Evolutionary conservation across 164 flowering plant species (phyloP), one percentile per base, ranked within the genome.

Genomic region (Malania oleifera): DNA sequence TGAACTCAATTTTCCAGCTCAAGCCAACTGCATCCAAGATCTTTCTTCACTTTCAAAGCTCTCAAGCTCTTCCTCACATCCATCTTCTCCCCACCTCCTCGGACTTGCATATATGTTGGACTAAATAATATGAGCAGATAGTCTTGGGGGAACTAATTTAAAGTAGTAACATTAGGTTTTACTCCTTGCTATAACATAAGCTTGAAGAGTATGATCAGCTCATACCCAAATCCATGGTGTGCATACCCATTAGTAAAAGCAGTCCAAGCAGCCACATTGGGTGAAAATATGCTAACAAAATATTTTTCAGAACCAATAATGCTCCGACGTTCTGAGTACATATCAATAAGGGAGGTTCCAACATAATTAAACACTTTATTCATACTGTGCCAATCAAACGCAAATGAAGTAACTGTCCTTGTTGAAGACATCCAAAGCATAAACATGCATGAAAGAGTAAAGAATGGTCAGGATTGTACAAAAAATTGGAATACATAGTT

Each of bases 261-360:
- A 0, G 87, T 85, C 86, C 84, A 87, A 28, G 95, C 81, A 8
- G 84, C 84, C 60, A 85, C 91, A 70, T 85, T 83, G n/a, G 87
- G 86, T 5, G 70, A 71, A 43, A 66, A 48, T 20, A 85, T 82
- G 67, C 44, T 34, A n/a, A 7, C 25, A 69, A 89, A 87, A 31
- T 83, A 71, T 39, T n/a, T 41, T 35, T 57, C 63, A 49, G 96
- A 84, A 69, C 79, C 82, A 31, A 18, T 11, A 7, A 87, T 75
- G 67, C 67, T 76, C 38, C 97, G 92, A 66, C 95, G 85, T 78
- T 81, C 85, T 7, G 91, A 77, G 60, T 89, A 89, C 90, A 85
- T 84, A 65, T 82, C 89, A 18, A 83, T 62, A 20, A 89, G 82
- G 14, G 96, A 77, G 34, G 88, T 89, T 47, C 89, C 91, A 7